These are phyloP conservation scores for Opeltia flavorubescens DNA, from an alignment of 495 filamentous ascomycete species.

Conservation along the genomic window DNA sequence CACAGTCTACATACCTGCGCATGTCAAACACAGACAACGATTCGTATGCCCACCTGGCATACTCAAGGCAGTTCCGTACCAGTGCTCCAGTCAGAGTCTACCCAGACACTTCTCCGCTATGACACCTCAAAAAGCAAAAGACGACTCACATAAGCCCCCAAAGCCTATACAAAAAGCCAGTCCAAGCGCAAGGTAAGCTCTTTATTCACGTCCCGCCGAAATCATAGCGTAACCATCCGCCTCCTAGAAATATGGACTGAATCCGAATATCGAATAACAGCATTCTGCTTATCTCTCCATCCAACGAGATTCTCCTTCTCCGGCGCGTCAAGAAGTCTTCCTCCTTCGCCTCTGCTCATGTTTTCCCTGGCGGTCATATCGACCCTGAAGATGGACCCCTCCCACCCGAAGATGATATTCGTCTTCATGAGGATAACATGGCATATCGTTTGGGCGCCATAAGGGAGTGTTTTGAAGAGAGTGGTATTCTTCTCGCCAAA, in stretches of 20 bases:
- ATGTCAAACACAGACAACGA: no score
- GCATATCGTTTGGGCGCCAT: conserved; percentile 69
- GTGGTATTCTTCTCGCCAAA: conserved; percentile 70
- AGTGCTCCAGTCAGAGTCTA: no score
- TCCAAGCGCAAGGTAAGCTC: conserved; percentile 4
- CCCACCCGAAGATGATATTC: conserved; percentile 21
- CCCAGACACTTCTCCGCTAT: background rate
- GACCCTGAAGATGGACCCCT: conserved; percentile 52
- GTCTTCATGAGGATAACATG: conserved; percentile 50
- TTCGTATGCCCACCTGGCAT: no score
- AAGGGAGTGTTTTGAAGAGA: conserved; percentile 89
- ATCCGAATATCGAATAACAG: conserved; percentile 35
- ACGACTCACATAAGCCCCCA: background rate
- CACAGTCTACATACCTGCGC: no score
- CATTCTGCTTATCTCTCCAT: conserved; percentile 71
- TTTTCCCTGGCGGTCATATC: conserved; percentile 90
- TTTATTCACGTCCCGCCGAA: background rate
- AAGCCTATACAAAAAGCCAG: conserved; percentile 1
- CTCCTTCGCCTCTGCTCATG: conserved; percentile 82
- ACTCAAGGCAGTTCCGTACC: no score
- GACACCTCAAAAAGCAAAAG: background rate
- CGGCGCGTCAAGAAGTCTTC: conserved; percentile 69
- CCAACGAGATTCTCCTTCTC: conserved; percentile 76
- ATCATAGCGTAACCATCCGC: conserved; percentile 5
- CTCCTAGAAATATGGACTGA: conserved; percentile 4